Evolutionary conservation across 352 stramenopile genomes (phyloP), one percentile per base, ranked within the genome.

Genomic region (Phytophthora nicotianae): DNA sequence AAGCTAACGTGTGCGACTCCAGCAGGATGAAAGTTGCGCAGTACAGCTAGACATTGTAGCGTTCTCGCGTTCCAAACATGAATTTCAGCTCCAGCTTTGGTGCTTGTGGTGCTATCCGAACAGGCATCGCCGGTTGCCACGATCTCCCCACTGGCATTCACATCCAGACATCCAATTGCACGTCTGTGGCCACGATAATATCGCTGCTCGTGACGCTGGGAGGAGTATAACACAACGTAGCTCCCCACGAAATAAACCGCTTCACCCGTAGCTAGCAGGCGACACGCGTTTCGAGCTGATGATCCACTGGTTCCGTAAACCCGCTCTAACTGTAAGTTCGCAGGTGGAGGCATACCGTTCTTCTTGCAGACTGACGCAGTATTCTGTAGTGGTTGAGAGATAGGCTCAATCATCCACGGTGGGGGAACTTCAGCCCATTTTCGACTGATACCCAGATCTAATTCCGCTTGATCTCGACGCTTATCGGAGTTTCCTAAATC

Each of bases 271-370:
- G 48, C 50, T 21, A 91, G 37, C 17, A 88, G 76, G 0, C 71
- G 74, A 19, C 83, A 78, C 0, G 77, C 68, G 49, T 89, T 86
- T 14, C 86, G 72, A 2, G 53, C 58, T 6, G 70, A 74, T 17
- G 77, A 52, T 4, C 75, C 79, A 5, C 74, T 69, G 19, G 82
- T 88, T 9, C 86, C 86, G 33, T 93, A 91, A 14, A 95, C 76
- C 86, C 85, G 93, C 48, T 91, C 81, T 4, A 95, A 53, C 9
- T 77, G 62, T 20, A 93, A 66, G 46, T 92, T 93, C 24, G 81
- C 71, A 3, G 86, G 62, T 2, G 83, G 81, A 13, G 80, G 82
- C 46, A 60, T 88, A 26, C 24, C 60, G 37, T 35, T 64, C 20
- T 59, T 53, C 19, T 58, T 68, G 23, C 51, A 56, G 14, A 9